Percentiles rank a stretch among this genome's conserved stretches.
Evolutionary conservation across 1,284 basidiomycete genomes (phyloP).

Genomic region (Mycocalia duriaeana): DNA sequence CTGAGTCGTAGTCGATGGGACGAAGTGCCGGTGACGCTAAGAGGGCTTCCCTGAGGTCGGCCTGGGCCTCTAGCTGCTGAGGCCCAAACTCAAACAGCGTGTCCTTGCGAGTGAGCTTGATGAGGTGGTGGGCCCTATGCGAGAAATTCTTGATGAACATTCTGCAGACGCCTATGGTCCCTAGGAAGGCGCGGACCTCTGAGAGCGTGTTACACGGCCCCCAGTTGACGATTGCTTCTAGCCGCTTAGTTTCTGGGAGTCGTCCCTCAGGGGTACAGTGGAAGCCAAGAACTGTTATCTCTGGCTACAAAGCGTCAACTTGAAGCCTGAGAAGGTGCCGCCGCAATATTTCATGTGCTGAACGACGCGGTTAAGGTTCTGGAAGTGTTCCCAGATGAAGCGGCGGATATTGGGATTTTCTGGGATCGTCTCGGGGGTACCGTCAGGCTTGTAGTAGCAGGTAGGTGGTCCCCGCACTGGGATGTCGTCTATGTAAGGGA

Average conservation of each 20-base stretch:
- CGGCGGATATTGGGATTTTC: slow-evolving; percentile 25
- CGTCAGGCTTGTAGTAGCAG: slow-evolving; percentile 19
- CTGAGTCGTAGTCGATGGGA: slow-evolving; percentile 23
- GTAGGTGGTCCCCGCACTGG: slow-evolving; percentile 24
- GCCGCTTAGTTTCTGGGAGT: slow-evolving; percentile 6
- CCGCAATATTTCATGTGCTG: slow-evolving; percentile 13
- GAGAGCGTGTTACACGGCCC: slow-evolving; percentile 4
- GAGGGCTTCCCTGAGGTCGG: slow-evolving; percentile 22
- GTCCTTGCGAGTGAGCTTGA: slow-evolving; percentile 19
- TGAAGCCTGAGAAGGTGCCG: slow-evolving; percentile 16
- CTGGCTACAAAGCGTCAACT: slow-evolving; percentile 17
- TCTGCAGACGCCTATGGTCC: slow-evolving; percentile 16
- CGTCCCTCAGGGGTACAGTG: slow-evolving; percentile 14
- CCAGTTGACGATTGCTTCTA: slow-evolving; percentile 10
- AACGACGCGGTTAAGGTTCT: slow-evolving; percentile 22
- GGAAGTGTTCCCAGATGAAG: slow-evolving; percentile 30
- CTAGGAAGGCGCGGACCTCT: slow-evolving; percentile 18
- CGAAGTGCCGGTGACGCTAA: slow-evolving; percentile 20
- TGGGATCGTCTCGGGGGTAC: slow-evolving; percentile 18
- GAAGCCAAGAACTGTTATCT: slow-evolving; percentile 14
- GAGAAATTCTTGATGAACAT: slow-evolving; percentile 23
- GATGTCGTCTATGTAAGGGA: slow-evolving; percentile 28
- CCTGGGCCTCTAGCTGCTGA: slow-evolving; percentile 16
- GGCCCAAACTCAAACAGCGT: slow-evolving; percentile 20
- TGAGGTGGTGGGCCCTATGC: slow-evolving; percentile 18